Evolutionary conservation across 805 yeast species (phyloP).

Genomic region (Candida caryicola): DNA sequence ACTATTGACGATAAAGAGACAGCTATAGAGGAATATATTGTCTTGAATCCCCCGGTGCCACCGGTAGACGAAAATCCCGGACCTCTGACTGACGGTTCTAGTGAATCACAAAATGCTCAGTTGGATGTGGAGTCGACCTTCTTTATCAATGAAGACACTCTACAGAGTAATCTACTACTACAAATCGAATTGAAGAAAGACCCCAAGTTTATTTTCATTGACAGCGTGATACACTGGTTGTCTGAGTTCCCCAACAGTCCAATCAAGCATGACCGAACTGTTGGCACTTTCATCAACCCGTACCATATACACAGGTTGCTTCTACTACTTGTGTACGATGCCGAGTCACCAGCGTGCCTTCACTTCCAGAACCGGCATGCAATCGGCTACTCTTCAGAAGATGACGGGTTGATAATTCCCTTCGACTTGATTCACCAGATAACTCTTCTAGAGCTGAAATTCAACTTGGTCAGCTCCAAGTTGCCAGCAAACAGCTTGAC

Average conservation of each 20-base stretch:
- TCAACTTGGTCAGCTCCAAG: conserved; percentile 3
- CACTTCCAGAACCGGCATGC: conserved; percentile 1
- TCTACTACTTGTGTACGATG: conserved; percentile 13
- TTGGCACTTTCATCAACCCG: conserved; percentile 15
- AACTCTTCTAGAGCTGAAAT: conserved; percentile 3
- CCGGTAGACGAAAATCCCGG: too few relatives aligned
- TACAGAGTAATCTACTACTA: neutral
- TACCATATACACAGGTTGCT: conserved; percentile 12
- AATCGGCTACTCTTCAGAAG: conserved; percentile 7
- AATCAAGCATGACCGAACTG: conserved; percentile 4
- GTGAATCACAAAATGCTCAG: too few relatives aligned
- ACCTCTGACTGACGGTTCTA: too few relatives aligned
- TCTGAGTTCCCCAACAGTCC: conserved; percentile 20
- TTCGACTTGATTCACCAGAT: conserved; percentile 4
- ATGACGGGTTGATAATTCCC: conserved; percentile 6
- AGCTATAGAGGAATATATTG: too few relatives aligned
- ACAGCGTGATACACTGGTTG: conserved; percentile 22
- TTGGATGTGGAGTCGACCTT: too few relatives aligned
- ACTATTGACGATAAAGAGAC: too few relatives aligned
- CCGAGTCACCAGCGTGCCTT: conserved; percentile 11
- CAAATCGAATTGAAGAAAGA: neutral
- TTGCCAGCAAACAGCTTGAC: neutral
- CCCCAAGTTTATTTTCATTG: conserved; percentile 7
- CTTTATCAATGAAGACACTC: neutral
- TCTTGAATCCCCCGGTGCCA: too few relatives aligned